A percentile compares a stretch with the other conserved stretches of the same genome.
phyloP scores from a whole-genome alignment of 345 rosid genomes.

The Arabidopsis suecica region DNA sequence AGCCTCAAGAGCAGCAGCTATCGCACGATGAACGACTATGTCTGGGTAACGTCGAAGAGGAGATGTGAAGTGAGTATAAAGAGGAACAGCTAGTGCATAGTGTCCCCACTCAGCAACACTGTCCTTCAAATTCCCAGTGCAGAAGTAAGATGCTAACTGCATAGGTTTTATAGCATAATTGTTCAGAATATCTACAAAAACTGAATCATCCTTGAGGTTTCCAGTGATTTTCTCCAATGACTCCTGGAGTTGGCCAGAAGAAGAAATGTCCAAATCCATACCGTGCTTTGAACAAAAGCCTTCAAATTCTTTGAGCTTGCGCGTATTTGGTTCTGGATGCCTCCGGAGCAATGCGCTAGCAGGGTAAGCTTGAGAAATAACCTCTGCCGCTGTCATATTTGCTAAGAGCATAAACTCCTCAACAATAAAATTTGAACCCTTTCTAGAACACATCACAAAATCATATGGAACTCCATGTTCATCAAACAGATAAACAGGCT shows the following conservation, averaged over 20 bases:
- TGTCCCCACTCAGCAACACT: slow-evolving; percentile 71
- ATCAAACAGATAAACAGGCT: slow-evolving; percentile 62
- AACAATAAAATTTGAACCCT: slow-evolving; percentile 68
- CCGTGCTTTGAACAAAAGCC: slow-evolving; percentile 77
- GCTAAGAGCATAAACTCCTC: slow-evolving; percentile 99
- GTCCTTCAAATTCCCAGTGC: slow-evolving; percentile 68
- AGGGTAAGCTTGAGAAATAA: slow-evolving; percentile 85
- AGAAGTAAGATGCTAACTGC: slow-evolving; percentile 85
- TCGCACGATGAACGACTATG: slow-evolving; percentile 81
- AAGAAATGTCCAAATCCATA: slow-evolving; percentile 70
- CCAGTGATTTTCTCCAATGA: slow-evolving; percentile 66
- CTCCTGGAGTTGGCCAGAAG: slow-evolving; percentile 63
- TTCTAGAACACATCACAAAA: slow-evolving; percentile 50
- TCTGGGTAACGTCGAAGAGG: slow-evolving; percentile 92
- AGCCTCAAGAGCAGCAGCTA: slow-evolving; percentile 87
- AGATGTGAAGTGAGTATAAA: slow-evolving; percentile 93
- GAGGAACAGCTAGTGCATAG: slow-evolving; percentile 82
- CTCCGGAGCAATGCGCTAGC: slow-evolving; percentile 72
- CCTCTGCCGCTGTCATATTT: slow-evolving; percentile 84
- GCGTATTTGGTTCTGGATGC: slow-evolving; percentile 87
- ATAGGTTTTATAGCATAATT: slow-evolving; percentile 78
- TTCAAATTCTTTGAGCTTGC: slow-evolving; percentile 89
- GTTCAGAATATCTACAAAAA: slow-evolving; percentile 66
- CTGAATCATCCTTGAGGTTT: slow-evolving; percentile 72
- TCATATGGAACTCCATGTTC: slow-evolving; percentile 78